Percentiles rank a stretch among this genome's conserved stretches.
Conservation (phyloP, 2,329 filamentous ascomycete species). For the Verticillium dahliae region DNA sequence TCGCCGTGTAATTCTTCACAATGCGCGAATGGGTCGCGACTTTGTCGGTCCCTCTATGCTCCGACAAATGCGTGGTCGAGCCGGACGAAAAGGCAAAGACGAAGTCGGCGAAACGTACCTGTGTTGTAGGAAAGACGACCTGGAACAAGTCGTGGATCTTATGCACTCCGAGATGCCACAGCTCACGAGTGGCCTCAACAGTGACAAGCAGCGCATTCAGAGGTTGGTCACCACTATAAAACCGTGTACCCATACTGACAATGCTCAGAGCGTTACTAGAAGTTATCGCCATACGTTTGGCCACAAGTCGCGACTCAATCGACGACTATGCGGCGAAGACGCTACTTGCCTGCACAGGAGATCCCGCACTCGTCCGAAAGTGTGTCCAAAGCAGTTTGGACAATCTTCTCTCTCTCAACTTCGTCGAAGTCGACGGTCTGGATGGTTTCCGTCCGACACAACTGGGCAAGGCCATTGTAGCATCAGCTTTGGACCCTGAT, state of each 20-base stretch:
- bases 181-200: conserved; percentile 61
- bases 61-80: conserved; percentile 73
- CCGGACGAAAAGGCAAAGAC: conserved; percentile 72
- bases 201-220: conserved; percentile 62
- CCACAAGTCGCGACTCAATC: conserved; percentile 57
- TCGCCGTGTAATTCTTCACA: conserved; percentile 68
- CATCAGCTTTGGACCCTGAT: conserved; percentile 65
- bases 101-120: conserved; percentile 72
- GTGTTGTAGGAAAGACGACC: conserved; percentile 61
- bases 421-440: conserved; percentile 44
- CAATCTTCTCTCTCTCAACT: conserved; percentile 47
- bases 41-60: conserved; percentile 74
- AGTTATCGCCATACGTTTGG: conserved; percentile 60
- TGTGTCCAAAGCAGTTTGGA: conserved; percentile 54
- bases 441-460: conserved; percentile 54
- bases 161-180: conserved; percentile 67
- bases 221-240: conserved; percentile 33
- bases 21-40: conserved; percentile 68
- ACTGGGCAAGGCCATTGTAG: conserved; percentile 64
- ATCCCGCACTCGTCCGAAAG: conserved; percentile 38
- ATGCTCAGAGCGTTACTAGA: conserved; percentile 59
- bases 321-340: conserved; percentile 64
- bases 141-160: conserved; percentile 63
- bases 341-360: conserved; percentile 53
- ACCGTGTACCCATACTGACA: neutral